These are phyloP conservation scores for Vicia villosa DNA, from an alignment of 306 rosid species.

Conservation along the genomic window DNA sequence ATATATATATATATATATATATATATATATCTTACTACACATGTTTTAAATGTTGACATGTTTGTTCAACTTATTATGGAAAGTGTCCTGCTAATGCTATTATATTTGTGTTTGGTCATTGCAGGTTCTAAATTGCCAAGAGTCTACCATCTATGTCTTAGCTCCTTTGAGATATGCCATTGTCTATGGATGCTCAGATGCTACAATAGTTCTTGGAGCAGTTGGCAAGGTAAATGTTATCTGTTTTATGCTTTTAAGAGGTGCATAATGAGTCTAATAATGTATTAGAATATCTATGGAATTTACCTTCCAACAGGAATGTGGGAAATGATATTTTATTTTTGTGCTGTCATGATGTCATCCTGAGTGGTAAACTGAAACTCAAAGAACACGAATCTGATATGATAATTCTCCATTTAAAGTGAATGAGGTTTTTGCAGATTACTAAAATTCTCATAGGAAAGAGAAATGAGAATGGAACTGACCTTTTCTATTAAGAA, in stretches of 20 bases:
- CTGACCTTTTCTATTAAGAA: background rate
- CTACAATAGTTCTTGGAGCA: constrained; percentile 93
- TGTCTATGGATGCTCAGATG: constrained; percentile 94
- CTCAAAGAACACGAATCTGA: constrained; percentile 12
- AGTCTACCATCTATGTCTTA: constrained; percentile 65
- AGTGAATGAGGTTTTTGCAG: constrained; percentile 7
- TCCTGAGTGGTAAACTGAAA: constrained; percentile 24
- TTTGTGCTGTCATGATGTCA: constrained; percentile 17
- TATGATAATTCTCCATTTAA: background rate
- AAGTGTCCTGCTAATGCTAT: constrained; percentile 23
- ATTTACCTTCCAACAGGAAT: constrained; percentile 17
- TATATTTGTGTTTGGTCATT: constrained; percentile 35
- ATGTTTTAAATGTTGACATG: constrained; percentile 19
- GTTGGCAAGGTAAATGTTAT: constrained; percentile 87
- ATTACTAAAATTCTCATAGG: background rate
- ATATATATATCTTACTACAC: background rate
- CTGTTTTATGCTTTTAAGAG: constrained; percentile 24
- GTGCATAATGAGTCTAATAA: constrained; percentile 19
- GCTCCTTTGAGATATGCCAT: constrained; percentile 94
- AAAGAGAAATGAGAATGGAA: background rate
- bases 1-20: no score
- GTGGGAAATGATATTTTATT: constrained; percentile 9
- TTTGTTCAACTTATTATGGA: constrained; percentile 5
- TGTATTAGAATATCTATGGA: background rate
- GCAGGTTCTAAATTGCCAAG: constrained; percentile 95